These are phyloP conservation scores for Rhypophila decipiens DNA, from an alignment of 495 filamentous ascomycete genomes.

Conservation along the genomic window DNA sequence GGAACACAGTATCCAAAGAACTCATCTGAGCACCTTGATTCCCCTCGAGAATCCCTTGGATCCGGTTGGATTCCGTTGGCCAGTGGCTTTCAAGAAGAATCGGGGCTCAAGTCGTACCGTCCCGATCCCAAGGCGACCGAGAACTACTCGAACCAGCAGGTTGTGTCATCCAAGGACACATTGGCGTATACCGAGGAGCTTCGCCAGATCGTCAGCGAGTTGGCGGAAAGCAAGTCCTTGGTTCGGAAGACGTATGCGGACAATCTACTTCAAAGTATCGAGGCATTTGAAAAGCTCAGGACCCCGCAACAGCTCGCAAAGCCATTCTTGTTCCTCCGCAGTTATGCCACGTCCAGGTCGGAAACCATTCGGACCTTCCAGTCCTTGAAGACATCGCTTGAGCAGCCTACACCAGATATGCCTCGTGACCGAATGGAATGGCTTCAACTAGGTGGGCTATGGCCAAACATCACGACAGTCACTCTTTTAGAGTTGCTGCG, in stretches of 20 bases:
- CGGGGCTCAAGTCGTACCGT: no score
- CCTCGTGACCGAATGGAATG: constrained; percentile 28
- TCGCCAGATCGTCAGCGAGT: background rate
- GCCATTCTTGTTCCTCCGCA: constrained; percentile 3
- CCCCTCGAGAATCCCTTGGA: background rate
- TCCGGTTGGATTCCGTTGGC: constrained; percentile 3
- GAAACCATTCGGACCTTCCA: constrained; percentile 11
- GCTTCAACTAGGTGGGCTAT: constrained; percentile 43
- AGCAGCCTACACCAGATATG: constrained; percentile 9
- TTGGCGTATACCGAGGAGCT: constrained; percentile 7
- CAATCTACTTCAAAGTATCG: constrained; percentile 16
- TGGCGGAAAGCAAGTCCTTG: constrained; percentile 9
- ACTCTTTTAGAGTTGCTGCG: constrained; percentile 49
- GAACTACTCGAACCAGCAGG: no score
- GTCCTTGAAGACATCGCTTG: constrained; percentile 18
- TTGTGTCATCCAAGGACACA: background rate
- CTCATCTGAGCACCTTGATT: background rate
- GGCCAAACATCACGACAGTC: constrained; percentile 45
- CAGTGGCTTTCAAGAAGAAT: constrained; percentile 7
- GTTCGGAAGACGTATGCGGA: constrained; percentile 10
- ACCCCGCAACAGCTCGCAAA: constrained; percentile 6
- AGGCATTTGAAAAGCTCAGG: constrained; percentile 8
- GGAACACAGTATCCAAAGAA: no score
- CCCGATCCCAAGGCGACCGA: no score
- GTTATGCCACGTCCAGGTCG: background rate